A percentile compares a stretch with the other conserved stretches of the same genome.
These are phyloP conservation scores for Senecio squalidus DNA, from an alignment of 140 eudicot genomes.

Conservation along the genomic window DNA sequence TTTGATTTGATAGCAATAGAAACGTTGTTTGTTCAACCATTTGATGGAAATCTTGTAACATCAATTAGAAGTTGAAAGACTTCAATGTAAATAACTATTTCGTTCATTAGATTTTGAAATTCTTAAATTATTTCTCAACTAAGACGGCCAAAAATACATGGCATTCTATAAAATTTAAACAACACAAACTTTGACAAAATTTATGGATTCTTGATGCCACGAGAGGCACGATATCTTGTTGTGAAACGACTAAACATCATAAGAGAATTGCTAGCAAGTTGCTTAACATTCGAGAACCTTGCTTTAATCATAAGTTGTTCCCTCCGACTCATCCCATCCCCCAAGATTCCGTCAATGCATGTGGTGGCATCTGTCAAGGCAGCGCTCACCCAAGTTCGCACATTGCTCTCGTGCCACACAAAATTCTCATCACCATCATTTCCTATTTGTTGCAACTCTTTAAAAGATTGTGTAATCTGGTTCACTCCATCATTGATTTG, in stretches of 20 bases:
- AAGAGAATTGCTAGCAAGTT: constrained; percentile 57
- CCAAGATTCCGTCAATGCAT: constrained; percentile 54
- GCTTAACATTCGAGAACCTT: constrained; percentile 51
- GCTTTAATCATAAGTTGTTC: constrained; percentile 42
- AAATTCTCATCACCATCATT: constrained; percentile 37
- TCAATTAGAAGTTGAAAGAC: no score
- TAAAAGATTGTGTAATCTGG: constrained; percentile 51
- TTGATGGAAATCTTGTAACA: no score
- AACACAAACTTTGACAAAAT: constrained; percentile 7
- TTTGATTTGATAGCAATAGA: no score
- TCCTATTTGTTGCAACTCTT: constrained; percentile 40
- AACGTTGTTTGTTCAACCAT: no score
- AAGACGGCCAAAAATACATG: not conserved
- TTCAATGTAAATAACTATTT: no score
- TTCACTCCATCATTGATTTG: constrained; percentile 55
- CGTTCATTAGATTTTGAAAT: no score
- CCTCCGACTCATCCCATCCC: constrained; percentile 29
- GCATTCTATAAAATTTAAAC: not conserved
- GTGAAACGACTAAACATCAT: constrained; percentile 64
- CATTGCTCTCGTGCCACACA: constrained; percentile 67
- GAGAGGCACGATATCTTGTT: constrained; percentile 50
- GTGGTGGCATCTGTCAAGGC: constrained; percentile 55
- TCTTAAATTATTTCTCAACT: no score
- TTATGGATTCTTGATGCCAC: constrained; percentile 42
- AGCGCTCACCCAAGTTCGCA: constrained; percentile 66